Evolutionary conservation across 1,284 basidiomycete species (phyloP), one percentile per base, ranked within the genome.

Genomic region (Inonotus hispidus): DNA sequence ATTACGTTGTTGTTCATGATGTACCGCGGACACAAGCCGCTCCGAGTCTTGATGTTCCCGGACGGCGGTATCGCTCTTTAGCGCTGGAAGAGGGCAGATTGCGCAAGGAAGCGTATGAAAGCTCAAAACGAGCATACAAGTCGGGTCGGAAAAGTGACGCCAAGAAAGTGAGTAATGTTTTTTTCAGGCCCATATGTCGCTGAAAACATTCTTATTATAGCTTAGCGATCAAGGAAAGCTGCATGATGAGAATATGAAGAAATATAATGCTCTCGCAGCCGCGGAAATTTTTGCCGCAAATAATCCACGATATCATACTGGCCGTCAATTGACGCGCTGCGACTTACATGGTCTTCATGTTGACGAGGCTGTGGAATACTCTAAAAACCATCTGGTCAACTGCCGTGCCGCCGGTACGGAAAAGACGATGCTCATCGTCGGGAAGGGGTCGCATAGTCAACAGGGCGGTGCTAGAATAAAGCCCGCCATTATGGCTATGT

Each of bases 291-390:
- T 63, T 43, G n/a, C 21, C 6, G 19, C 29, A 29, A 41, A 60
- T 45, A 63, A 63, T n/a, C 58, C 58, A 3, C 37, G 54, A 37
- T 59, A 53, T 32, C 29, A 38, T 27, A 16, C 61, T 5, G 21
- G 29, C 14, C 21, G 50, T 14, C 41, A 39, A 32, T 37, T 58
- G 14, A 37, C 53, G 29, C 37, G 53, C 13, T 64, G 63, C 35
- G 63, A 64, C 41, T 25, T 64, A 29, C 63, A 64, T 45, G 63
- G 63, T 19, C 50, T 64, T n/a, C 58, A 64, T 53, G 52, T 64
- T 37, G 53, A 53, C n/a, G 63, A 64, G 35, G 59, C 63, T 23
- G 14, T 57, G 39, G 16, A 54, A 39, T 64, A 64, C 50, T 52
- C 59, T 1, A 25, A 37, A 16, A 27, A 58, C 25, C 59, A 61